A percentile compares a stretch with the other conserved stretches of the same genome.
phyloP scores from a whole-genome alignment of 2,329 filamentous ascomycete species.

The Pseudogymnoascus sp. region DNA sequence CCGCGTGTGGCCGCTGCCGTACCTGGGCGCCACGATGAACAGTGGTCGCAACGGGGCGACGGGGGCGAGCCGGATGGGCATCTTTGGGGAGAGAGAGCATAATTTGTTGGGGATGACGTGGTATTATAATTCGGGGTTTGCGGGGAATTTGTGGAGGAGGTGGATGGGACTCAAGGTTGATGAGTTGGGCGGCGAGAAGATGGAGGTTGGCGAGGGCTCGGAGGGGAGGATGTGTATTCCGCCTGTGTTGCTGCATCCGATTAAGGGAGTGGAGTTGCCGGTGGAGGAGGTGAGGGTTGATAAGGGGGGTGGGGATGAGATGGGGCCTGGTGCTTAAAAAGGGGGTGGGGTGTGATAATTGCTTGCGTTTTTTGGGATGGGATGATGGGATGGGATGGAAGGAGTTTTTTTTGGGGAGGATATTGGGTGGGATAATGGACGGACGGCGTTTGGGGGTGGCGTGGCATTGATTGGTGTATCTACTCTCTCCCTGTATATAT shows the following conservation, averaged over 20 bases:
- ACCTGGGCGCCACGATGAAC: conserved; percentile 74
- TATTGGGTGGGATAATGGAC: not conserved
- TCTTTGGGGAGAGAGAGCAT: conserved; percentile 80
- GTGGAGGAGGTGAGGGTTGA: conserved; percentile 20
- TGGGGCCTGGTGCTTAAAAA: conserved; percentile 28
- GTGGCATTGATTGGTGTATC: not conserved
- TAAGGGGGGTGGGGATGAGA: conserved; percentile 22
- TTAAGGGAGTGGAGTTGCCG: conserved; percentile 64
- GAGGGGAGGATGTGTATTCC: conserved; percentile 88
- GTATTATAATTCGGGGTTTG: conserved; percentile 86
- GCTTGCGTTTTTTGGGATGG: not conserved
- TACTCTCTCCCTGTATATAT: not conserved
- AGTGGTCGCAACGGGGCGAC: conserved; percentile 66
- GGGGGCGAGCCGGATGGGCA: conserved; percentile 63
- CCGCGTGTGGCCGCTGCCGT: conserved; percentile 73
- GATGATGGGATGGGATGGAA: not conserved
- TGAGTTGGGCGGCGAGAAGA: conserved; percentile 70
- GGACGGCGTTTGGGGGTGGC: not conserved
- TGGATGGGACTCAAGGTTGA: conserved; percentile 81
- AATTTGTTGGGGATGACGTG: conserved; percentile 82
- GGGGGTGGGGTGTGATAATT: not conserved
- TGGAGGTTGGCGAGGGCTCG: conserved; percentile 46
- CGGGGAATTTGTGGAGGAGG: conserved; percentile 70
- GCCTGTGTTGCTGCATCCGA: conserved; percentile 80
- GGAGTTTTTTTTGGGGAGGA: not conserved